phyloP scores from a whole-genome alignment of 768 basidiomycete genomes.

The Arthromyces matolae region DNA sequence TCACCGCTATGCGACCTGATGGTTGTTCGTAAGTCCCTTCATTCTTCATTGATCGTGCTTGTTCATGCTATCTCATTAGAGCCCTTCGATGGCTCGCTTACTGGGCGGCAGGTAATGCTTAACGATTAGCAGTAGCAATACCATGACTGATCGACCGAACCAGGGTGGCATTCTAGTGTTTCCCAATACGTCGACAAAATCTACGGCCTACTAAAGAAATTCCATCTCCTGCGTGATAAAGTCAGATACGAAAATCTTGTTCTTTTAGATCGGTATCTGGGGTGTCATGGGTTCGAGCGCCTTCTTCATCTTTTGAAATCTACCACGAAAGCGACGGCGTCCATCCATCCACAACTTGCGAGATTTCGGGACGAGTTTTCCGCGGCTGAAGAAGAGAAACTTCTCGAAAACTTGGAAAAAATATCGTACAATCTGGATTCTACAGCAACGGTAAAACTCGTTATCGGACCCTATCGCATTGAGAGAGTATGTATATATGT shows the following conservation, averaged over 20 bases:
- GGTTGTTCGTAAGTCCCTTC: background rate
- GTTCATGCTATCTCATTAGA: background rate
- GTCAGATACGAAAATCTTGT: background rate
- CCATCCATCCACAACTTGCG: background rate
- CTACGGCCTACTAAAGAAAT: background rate
- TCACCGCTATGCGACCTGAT: background rate
- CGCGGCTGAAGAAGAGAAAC: background rate
- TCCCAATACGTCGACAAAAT: background rate
- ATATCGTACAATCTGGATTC: background rate
- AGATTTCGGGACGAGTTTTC: background rate
- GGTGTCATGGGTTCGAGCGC: background rate
- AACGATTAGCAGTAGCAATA: background rate
- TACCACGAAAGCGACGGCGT: background rate
- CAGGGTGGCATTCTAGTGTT: slow-evolving; percentile 3
- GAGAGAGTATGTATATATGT: background rate
- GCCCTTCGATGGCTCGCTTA: slow-evolving; percentile 3
- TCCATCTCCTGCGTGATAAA: background rate
- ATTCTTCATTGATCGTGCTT: background rate
- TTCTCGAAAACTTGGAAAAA: background rate
- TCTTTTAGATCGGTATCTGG: background rate
- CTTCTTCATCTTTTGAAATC: background rate
- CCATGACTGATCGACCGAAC: background rate
- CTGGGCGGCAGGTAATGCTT: slow-evolving; percentile 1
- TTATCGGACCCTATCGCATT: background rate
- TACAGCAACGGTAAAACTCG: background rate